Percentiles rank a stretch among this genome's conserved stretches.
phyloP scores from a whole-genome alignment of 2,329 filamentous ascomycete genomes.

The Xylariaceae sp. region DNA sequence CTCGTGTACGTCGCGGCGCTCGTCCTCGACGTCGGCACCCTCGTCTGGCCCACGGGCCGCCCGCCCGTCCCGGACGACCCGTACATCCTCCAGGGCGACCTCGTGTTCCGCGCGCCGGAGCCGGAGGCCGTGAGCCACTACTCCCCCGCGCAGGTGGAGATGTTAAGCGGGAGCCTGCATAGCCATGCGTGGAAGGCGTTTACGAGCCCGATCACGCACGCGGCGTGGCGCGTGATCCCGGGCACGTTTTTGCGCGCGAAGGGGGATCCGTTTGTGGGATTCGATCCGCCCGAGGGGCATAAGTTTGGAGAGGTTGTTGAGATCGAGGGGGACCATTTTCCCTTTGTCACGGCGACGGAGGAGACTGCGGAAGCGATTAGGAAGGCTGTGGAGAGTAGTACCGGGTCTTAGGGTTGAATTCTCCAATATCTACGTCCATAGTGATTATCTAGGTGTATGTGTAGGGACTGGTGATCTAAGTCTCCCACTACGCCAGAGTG shows the following conservation, averaged over 20 bases:
- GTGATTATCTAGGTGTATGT: too few species aligned
- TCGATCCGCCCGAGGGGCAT: constrained; percentile 17
- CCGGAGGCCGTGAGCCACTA: constrained; percentile 1
- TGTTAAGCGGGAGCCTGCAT: constrained; percentile 5
- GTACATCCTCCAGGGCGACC: constrained; percentile 12
- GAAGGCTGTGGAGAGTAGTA: constrained; percentile 9
- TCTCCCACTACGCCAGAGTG: too few species aligned
- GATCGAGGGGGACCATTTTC: constrained; percentile 21
- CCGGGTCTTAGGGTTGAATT: background rate
- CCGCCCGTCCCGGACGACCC: background rate
- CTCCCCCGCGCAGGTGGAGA: constrained; percentile 8
- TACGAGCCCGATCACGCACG: constrained; percentile 11
- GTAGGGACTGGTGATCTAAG: too few species aligned
- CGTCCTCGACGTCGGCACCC: constrained; percentile 18
- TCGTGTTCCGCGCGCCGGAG: constrained; percentile 14
- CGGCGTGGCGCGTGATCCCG: constrained; percentile 19
- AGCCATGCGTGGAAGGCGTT: constrained; percentile 19
- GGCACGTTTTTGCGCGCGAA: constrained; percentile 16
- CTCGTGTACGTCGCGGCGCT: constrained; percentile 26
- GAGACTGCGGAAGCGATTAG: constrained; percentile 14
- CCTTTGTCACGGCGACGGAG: constrained; percentile 11
- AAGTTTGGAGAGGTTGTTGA: constrained; percentile 21
- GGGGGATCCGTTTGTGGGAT: constrained; percentile 17
- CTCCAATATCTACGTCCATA: background rate
- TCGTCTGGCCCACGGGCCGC: constrained; percentile 18